phyloP scores from a whole-genome alignment of 1,284 basidiomycete species.

The Ganoderma boninense region DNA sequence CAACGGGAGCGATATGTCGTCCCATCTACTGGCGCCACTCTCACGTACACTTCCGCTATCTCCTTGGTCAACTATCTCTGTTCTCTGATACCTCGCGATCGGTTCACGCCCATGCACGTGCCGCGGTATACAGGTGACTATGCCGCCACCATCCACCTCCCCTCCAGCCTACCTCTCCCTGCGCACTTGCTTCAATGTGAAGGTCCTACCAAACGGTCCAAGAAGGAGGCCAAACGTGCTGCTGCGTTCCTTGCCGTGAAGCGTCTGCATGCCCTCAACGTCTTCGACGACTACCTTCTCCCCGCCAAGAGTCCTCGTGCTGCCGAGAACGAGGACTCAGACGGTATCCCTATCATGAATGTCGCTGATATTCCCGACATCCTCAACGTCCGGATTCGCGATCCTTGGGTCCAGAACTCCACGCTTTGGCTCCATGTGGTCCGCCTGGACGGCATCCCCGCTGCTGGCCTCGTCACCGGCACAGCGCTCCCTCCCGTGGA shows the following conservation, averaged over 20 bases:
- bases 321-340: conserved; percentile 58
- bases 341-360: conserved; percentile 54
- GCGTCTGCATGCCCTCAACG: conserved; percentile 69
- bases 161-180: conserved; percentile 70
- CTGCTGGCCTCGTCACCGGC: conserved; percentile 70
- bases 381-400: conserved; percentile 62
- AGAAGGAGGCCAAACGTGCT: conserved; percentile 82
- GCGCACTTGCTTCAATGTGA: conserved; percentile 58
- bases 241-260: conserved; percentile 81
- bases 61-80: conserved; percentile 76
- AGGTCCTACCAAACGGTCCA: conserved; percentile 68
- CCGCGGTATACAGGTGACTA: conserved; percentile 74
- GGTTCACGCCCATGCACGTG: conserved; percentile 64
- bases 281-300: conserved; percentile 83
- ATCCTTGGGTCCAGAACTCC: conserved; percentile 70
- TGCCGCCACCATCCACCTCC: conserved; percentile 65
- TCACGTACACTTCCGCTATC: conserved; percentile 80
- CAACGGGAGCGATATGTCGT: conserved; percentile 78
- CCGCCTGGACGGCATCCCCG: conserved; percentile 53
- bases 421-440: conserved; percentile 70
- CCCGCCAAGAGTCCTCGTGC: conserved; percentile 57
- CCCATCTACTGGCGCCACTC: conserved; percentile 72
- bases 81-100: conserved; percentile 76
- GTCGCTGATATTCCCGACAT: conserved; percentile 56
- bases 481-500: conserved; percentile 58